phyloP scores from a whole-genome alignment of 768 basidiomycete species.

The Cubamyces lactineus region DNA sequence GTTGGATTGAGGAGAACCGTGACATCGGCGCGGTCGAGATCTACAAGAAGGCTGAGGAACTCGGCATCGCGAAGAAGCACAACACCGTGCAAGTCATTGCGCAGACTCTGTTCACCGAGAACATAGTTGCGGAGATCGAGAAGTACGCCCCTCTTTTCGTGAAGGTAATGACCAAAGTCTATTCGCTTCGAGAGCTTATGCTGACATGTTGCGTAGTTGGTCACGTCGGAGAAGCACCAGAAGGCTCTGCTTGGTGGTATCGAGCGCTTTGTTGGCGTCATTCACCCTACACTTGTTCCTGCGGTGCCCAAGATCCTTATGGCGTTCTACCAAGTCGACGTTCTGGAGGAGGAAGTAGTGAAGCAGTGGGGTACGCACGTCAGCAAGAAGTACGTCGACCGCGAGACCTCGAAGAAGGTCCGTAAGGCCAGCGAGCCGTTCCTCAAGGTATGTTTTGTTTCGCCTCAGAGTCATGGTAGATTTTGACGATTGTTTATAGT shows the following conservation, averaged over 20 bases:
- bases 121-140: conserved; percentile 66
- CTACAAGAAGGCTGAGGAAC: conserved; percentile 86
- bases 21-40: conserved; percentile 64
- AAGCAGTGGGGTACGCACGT: conserved; percentile 95
- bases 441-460: conserved; percentile 64
- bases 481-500: conserved; percentile 45
- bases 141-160: conserved; percentile 70
- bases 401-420: conserved; percentile 93
- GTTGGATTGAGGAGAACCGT: conserved; percentile 81
- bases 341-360: conserved; percentile 90
- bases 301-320: conserved; percentile 90
- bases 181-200: no score
- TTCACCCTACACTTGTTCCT: conserved; percentile 70
- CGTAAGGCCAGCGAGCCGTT: conserved; percentile 95
- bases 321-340: conserved; percentile 89
- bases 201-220: conserved; percentile 54
- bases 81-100: conserved; percentile 83
- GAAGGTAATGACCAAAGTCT: conserved; percentile 53
- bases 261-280: conserved; percentile 81
- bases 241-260: conserved; percentile 93
- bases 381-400: conserved; percentile 95
- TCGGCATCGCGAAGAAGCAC: conserved; percentile 95
- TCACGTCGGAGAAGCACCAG: conserved; percentile 92
- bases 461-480: not conserved
- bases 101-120: conserved; percentile 79